Conservation (phyloP, 129 eudicot species). For the Ambrosia artemisiifolia region DNA sequence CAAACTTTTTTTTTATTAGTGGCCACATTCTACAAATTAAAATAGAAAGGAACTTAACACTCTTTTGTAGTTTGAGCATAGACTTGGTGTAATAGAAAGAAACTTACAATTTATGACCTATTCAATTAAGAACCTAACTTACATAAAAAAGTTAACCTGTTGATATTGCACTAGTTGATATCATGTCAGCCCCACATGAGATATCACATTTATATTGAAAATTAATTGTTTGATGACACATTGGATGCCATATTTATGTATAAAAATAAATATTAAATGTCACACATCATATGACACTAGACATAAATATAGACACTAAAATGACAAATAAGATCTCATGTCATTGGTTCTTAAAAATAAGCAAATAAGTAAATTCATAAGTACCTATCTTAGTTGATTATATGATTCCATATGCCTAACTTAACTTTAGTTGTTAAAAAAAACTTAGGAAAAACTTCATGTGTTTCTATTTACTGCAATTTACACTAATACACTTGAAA, state of each 20-base stretch:
- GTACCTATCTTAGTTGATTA: no score
- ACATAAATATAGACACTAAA: neutral
- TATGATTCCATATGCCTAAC: neutral
- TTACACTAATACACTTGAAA: neutral
- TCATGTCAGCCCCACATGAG: neutral
- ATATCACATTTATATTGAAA: neutral
- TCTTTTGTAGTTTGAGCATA: neutral
- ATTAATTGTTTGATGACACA: neutral
- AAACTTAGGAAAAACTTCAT: neutral
- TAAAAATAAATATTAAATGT: neutral
- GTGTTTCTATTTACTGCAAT: neutral
- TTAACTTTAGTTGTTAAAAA: neutral
- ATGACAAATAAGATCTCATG: neutral
- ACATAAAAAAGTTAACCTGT: neutral
- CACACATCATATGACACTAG: slow-evolving; percentile 7
- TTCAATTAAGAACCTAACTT: neutral
- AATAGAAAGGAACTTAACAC: neutral
- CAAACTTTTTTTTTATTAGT: no score
- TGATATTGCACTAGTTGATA: neutral
- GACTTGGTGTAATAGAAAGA: neutral
- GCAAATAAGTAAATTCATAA: no score
- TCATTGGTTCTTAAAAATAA: neutral
- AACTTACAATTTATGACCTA: neutral
- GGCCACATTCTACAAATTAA: no score
- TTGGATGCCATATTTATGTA: slow-evolving; percentile 4